These are phyloP conservation scores for Calonectria hawksworthii DNA, from an alignment of 2,329 filamentous ascomycete genomes.

Conservation along the genomic window DNA sequence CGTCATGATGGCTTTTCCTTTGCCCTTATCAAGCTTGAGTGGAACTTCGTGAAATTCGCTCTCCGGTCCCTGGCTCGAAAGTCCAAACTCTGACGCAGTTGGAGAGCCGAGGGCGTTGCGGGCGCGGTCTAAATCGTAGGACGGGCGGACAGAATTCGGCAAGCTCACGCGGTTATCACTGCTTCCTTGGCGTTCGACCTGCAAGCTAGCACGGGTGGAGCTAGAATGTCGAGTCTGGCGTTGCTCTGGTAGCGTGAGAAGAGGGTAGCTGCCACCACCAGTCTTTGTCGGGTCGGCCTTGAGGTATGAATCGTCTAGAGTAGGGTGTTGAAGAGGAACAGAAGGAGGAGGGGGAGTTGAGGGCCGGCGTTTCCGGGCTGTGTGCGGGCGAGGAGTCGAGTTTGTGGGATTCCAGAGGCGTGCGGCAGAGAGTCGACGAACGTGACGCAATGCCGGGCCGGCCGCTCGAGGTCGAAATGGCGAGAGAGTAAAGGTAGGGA, in stretches of 20 bases:
- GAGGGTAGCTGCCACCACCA: slow-evolving; percentile 63
- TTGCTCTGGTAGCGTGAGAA: slow-evolving; percentile 66
- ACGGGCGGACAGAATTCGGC: slow-evolving; percentile 66
- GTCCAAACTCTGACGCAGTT: slow-evolving; percentile 33
- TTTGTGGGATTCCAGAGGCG: slow-evolving; percentile 74
- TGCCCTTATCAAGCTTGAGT: slow-evolving; percentile 62
- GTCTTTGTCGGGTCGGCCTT: slow-evolving; percentile 54
- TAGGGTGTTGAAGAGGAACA: slow-evolving; percentile 63
- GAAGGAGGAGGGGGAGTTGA: slow-evolving; percentile 68
- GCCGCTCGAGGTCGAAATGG: slow-evolving; percentile 61
- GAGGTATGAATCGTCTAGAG: slow-evolving; percentile 54
- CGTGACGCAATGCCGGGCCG: slow-evolving; percentile 45
- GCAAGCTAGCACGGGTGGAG: slow-evolving; percentile 63
- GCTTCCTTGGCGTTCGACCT: slow-evolving; percentile 62
- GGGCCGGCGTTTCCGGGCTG: slow-evolving; percentile 58
- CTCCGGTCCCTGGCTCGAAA: slow-evolving; percentile 31
- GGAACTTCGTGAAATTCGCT: slow-evolving; percentile 30
- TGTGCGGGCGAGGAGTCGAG: slow-evolving; percentile 64
- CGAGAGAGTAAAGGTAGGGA: slow-evolving; percentile 35
- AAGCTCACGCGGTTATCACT: slow-evolving; percentile 66
- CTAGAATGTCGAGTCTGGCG: slow-evolving; percentile 60
- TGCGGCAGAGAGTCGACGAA: slow-evolving; percentile 59
- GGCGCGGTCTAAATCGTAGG: slow-evolving; percentile 64
- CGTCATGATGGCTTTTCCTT: slow-evolving; percentile 64
- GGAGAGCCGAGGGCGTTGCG: slow-evolving; percentile 49